Conservation (phyloP, 1,284 basidiomycete species). For the Coriolopsis trogii region DNA sequence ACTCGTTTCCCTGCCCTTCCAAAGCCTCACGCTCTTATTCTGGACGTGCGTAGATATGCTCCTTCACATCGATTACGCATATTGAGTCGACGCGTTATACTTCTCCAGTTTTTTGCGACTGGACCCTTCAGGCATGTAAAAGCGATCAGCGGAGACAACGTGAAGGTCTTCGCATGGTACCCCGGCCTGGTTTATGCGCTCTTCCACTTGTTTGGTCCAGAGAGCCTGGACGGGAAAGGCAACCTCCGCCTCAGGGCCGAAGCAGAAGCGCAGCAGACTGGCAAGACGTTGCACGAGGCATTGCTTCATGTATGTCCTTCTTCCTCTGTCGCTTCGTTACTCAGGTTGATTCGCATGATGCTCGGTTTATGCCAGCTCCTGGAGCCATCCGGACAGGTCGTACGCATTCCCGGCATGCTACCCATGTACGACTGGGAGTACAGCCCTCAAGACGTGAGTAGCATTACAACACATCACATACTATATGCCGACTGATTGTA, state of each 20-base stretch:
- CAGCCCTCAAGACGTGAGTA: constrained; percentile 25
- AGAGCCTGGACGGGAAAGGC: constrained; percentile 19
- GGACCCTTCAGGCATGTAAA: constrained; percentile 5
- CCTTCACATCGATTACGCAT: no score
- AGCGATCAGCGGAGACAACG: constrained; percentile 6
- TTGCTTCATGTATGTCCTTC: constrained; percentile 16
- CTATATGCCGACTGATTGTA: neutral
- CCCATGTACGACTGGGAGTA: constrained; percentile 30
- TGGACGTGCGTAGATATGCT: constrained; percentile 18
- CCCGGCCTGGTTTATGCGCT: constrained; percentile 14
- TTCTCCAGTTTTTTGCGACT: constrained; percentile 21
- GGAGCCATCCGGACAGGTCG: constrained; percentile 9
- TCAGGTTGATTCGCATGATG: no score
- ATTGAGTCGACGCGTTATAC: no score
- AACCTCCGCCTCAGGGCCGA: constrained; percentile 15
- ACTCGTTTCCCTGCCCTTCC: neutral
- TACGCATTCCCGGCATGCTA: constrained; percentile 24
- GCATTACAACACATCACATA: neutral
- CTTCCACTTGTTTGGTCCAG: constrained; percentile 20
- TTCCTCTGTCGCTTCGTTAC: no score
- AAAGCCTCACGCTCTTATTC: constrained; percentile 9
- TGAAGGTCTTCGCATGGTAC: constrained; percentile 23
- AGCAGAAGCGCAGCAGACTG: constrained; percentile 13
- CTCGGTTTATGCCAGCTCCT: neutral
- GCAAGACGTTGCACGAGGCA: constrained; percentile 11